These are phyloP conservation scores for Agrocybe praecox DNA, from an alignment of 768 basidiomycete genomes.

Conservation along the genomic window DNA sequence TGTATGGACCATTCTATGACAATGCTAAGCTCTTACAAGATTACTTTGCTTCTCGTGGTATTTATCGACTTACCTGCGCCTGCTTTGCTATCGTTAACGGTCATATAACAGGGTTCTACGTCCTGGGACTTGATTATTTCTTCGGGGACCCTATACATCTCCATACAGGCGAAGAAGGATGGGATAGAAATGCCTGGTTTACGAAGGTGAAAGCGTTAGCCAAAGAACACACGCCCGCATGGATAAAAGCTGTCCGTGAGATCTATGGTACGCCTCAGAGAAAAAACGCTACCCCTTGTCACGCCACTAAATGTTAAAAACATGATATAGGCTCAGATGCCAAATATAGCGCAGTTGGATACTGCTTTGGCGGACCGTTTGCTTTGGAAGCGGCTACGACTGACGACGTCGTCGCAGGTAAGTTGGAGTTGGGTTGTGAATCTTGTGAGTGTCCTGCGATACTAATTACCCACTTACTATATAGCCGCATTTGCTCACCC, in stretches of 20 bases:
- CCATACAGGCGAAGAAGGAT: conserved; percentile 35
- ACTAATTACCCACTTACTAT: no score
- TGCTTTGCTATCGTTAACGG: not conserved
- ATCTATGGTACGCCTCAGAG: conserved; percentile 41
- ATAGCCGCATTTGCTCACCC: conserved; percentile 63
- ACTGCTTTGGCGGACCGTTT: conserved; percentile 61
- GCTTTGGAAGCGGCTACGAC: conserved; percentile 47
- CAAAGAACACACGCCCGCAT: conserved; percentile 40
- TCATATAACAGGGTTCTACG: conserved; percentile 51
- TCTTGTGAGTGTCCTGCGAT: no score
- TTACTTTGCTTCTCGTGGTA: conserved; percentile 64
- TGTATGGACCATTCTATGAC: conserved; percentile 59
- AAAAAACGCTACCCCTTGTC: not conserved
- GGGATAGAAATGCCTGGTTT: conserved; percentile 46
- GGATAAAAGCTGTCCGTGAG: conserved; percentile 53
- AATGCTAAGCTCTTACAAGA: conserved; percentile 66
- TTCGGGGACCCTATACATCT: conserved; percentile 53
- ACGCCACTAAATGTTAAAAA: not conserved
- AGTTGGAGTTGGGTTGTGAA: no score
- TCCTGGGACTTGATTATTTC: conserved; percentile 67
- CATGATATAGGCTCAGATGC: conserved; percentile 25
- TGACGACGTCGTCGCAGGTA: conserved; percentile 52
- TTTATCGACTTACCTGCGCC: not conserved
- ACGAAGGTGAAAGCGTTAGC: conserved; percentile 35
- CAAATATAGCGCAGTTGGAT: conserved; percentile 44